Conservation (phyloP, 225 moss, liverwort and hornwort genomes). For the Antitrichia curtipendula region DNA sequence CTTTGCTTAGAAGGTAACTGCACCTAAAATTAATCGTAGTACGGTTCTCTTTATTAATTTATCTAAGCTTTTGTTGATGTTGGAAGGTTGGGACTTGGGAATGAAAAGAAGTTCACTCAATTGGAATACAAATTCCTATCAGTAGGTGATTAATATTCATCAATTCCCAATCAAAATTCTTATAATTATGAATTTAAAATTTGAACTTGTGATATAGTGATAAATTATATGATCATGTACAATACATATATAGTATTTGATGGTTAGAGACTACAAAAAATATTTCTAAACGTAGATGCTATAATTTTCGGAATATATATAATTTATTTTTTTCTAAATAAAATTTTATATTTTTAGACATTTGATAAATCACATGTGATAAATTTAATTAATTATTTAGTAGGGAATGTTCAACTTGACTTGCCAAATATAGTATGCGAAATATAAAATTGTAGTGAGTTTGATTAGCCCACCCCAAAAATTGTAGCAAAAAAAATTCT, state of each 20-base stretch:
- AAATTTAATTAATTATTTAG: not conserved
- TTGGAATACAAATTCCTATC: not conserved
- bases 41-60: not conserved
- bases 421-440: fast-evolving
- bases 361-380: not conserved
- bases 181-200: not conserved
- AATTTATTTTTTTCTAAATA: not conserved
- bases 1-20: not conserved
- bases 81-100: no score
- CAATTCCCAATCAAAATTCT: not conserved
- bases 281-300: no score
- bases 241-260: fast-evolving
- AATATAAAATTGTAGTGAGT: no score
- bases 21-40: not conserved
- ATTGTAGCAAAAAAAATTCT: not conserved
- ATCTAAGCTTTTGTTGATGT: no score
- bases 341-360: not conserved
- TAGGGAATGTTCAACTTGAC: not conserved
- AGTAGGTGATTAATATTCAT: not conserved
- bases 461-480: no score
- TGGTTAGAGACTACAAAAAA: not conserved
- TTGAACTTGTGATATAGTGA: not conserved
- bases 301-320: no score
- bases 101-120: not conserved
- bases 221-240: not conserved